Evolutionary conservation across 2,329 filamentous ascomycete genomes (phyloP).

Genomic region (Alternaria metachromatica): DNA sequence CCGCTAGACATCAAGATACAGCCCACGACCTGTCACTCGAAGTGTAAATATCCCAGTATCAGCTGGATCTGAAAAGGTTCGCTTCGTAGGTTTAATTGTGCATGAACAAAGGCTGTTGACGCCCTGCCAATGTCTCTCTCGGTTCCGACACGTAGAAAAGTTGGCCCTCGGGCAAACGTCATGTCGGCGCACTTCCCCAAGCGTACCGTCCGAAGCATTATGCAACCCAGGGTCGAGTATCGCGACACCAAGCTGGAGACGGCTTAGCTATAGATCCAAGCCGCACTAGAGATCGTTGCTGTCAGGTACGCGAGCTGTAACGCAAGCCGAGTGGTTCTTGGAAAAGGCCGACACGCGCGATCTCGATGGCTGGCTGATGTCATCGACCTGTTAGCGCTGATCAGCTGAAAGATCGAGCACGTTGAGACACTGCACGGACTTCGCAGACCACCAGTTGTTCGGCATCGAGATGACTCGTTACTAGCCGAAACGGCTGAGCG

Average conservation of each 20-base stretch:
- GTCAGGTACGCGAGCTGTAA: conserved; percentile 14
- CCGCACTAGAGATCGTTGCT: conserved; percentile 1
- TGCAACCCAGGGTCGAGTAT: neutral
- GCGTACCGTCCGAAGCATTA: conserved; percentile 1
- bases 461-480: neutral
- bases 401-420: conserved; percentile 4
- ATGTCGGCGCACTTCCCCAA: neutral
- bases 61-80: neutral
- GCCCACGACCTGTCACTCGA: neutral
- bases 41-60: neutral
- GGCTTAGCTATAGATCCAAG: neutral
- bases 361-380: conserved; percentile 11
- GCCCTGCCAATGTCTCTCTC: neutral
- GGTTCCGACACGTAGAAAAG: neutral
- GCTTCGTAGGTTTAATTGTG: neutral
- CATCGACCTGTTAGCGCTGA: conserved; percentile 14
- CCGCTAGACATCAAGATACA: neutral
- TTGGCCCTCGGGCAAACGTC: neutral
- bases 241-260: neutral
- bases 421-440: neutral
- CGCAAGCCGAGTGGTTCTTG: conserved; percentile 7
- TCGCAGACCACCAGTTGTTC: neutral
- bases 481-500: neutral
- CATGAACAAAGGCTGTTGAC: neutral
- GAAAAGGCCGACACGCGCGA: neutral